Evolutionary conservation across 768 basidiomycete genomes (phyloP), one percentile per base, ranked within the genome.

Genomic region (Kwoniella bestiolae): DNA sequence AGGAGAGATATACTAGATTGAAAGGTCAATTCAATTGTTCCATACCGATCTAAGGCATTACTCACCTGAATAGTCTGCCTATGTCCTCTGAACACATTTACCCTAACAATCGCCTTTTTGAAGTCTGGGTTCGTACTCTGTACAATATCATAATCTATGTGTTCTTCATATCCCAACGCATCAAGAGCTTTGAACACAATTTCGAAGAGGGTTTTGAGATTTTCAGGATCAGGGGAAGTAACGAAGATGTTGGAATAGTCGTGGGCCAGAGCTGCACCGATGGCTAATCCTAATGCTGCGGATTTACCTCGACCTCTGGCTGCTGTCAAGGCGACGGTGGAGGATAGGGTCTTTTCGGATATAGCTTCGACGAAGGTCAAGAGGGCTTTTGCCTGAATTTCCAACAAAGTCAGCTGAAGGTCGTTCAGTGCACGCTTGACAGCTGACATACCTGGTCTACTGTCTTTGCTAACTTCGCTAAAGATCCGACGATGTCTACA

Each of bases 181-280:
- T 98, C 95, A 83, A 99, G 83, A 0, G 95, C 96, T 79, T 96
- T 95, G 85, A 96, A 96, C 28, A 97, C 86, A 79, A 99, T 98
- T 64, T 97, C 93, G 75, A 97, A 99, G n/a, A 98, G 79, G 0
- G 95, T 98, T 83, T 91, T 94, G 83, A 99, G 83, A 81, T 99
- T 99, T 82, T 98, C 95, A 1, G 96, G 96, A 75, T 90, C 92
- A 0, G 96, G 96, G 80, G 91, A 93, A 9, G 96, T 99, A 57
- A 99, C 92, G 78, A 98, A 99, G 63, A 98, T 92, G 81, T 99
- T 99, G 56, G 91, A 90, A 79, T 98, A 98, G 26, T 93, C 94
- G 74, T 96, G 91, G 1, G 89, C 90, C 23, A 98, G 84, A 1
- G 96, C 94, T 12, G 92, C 90, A 1, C 95, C 91, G 65, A 98